These are phyloP conservation scores for Hypoxylon sp. DNA, from an alignment of 2,329 filamentous ascomycete genomes.

Conservation along the genomic window DNA sequence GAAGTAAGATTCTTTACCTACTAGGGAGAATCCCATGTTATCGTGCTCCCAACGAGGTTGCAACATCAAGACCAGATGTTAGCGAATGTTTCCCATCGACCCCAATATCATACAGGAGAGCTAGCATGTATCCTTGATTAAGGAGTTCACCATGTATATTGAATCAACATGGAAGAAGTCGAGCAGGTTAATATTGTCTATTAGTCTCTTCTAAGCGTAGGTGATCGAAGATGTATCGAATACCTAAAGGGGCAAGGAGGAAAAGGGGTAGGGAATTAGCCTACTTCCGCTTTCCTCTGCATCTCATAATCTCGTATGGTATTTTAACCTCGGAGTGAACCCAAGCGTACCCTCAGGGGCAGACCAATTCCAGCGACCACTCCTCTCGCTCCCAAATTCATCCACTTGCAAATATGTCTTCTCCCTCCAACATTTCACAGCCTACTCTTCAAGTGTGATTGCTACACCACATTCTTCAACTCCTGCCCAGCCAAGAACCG, in stretches of 20 bases:
- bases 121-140: background rate
- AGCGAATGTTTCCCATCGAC: background rate
- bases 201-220: background rate
- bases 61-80: background rate
- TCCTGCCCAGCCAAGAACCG: conserved; percentile 71
- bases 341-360: background rate
- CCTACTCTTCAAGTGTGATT: conserved; percentile 20
- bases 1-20: background rate
- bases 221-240: background rate
- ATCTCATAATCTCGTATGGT: background rate
- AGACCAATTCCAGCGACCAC: background rate
- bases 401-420: background rate
- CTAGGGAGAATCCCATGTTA: background rate
- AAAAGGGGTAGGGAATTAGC: background rate
- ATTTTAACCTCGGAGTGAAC: background rate
- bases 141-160: background rate
- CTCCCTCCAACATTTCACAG: conserved; percentile 5
- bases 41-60: background rate
- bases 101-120: background rate
- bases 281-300: background rate
- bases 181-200: background rate
- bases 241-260: background rate
- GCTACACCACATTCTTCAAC: conserved; percentile 68
- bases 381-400: background rate
- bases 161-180: background rate